Evolutionary conservation across 2,329 filamentous ascomycete genomes (phyloP), one percentile per base, ranked within the genome.

Genomic region (Lachnellula hyalina): DNA sequence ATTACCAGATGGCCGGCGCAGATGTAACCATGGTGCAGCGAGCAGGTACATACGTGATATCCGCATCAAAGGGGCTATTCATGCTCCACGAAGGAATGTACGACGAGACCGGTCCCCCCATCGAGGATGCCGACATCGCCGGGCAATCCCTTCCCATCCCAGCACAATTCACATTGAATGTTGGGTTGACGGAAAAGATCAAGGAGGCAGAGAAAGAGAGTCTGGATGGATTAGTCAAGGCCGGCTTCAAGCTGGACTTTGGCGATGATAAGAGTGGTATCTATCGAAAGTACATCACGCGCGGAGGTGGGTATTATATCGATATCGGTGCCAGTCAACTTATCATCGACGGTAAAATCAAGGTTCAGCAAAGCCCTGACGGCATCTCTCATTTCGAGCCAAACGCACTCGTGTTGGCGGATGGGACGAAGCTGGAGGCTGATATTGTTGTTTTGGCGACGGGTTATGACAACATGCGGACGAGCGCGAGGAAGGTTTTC

Each of bases 1-100:
- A 88, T 59, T 87, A 78, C 62, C 76, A 80, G 34, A 83, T 87
- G 61, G 81, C 83, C 53, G 86, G 86, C 0, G 84, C 83, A 56
- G 73, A 80, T 1, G 80, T 89, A 1, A 89, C 86, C 0, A 84
- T 90, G 66, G 77, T 90, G 0, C 87, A 90, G 68, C 78, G 86
- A 9, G 82, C 80, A 1, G 80, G 77, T 8, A 89, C 87, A 0
- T 82, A 79, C 53, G 83, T 90, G 1, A 73, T 87, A 0, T 79
- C 81, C 0, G 82, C 81, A 11, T 69, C 47, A 6, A 54, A 40
- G 28, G 52, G 52, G n/a, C 52, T 54, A 2, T 54, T 51, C 32
- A 54, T 46, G 47, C 52, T 54, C 15, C 52, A 54, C 21, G 52
- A 54, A 53, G 74, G 72, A 1, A 62, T 79, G 5, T 64, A 66